Conservation (phyloP, 805 yeast species). For the Saccharomycopsis sp. region DNA sequence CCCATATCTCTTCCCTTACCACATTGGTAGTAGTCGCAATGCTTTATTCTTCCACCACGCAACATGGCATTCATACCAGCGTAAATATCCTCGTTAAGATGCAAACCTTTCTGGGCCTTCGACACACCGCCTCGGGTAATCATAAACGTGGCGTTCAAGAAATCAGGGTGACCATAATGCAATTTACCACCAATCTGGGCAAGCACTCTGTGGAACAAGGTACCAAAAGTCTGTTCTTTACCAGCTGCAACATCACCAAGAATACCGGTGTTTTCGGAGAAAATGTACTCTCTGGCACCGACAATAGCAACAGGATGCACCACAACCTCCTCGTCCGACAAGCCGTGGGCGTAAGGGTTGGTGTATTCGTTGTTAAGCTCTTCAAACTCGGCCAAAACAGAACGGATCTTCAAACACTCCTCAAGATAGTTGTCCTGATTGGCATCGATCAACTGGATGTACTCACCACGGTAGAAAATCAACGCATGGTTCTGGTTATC, state of each 20-base stretch:
- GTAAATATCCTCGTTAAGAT: conserved; percentile 88
- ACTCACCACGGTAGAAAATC: conserved; percentile 87
- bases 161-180: conserved; percentile 97
- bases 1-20: conserved; percentile 97
- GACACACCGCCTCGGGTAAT: conserved; percentile 94
- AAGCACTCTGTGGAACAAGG: conserved; percentile 85
- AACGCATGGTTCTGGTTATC: conserved; percentile 90
- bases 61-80: conserved; percentile 90
- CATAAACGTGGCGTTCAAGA: conserved; percentile 85
- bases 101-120: conserved; percentile 90
- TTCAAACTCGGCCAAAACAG: conserved; percentile 86
- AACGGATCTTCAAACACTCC: conserved; percentile 85
- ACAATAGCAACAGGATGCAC: conserved; percentile 74
- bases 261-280: conserved; percentile 87
- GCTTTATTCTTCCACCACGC: conserved; percentile 91
- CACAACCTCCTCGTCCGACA: conserved; percentile 32
- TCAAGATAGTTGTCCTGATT: conserved; percentile 94
- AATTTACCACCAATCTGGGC: conserved; percentile 93
- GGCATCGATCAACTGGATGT: conserved; percentile 91
- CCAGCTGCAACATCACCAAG: conserved; percentile 97
- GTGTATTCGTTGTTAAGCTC: conserved; percentile 51
- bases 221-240: conserved; percentile 95
- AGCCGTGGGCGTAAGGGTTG: conserved; percentile 58
- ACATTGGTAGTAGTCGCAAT: conserved; percentile 92
- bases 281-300: conserved; percentile 93